Conservation (phyloP, 1,139 yeast genomes). For the Yamadazyma sp. region DNA sequence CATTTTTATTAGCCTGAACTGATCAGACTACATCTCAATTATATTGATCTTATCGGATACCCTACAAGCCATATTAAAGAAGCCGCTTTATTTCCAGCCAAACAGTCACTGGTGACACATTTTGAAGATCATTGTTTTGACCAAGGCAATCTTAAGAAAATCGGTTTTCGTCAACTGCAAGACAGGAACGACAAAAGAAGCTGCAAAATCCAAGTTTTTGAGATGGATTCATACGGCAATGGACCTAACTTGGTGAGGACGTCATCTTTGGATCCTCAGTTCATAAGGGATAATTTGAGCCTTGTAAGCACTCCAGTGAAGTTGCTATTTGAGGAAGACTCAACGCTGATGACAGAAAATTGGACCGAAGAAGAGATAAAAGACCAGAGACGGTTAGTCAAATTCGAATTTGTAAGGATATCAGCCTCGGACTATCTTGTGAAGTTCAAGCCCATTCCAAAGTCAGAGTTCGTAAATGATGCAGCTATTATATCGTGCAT, state of each 20-base stretch:
- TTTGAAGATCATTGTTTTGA: too few species aligned
- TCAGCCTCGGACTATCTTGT: slow-evolving; percentile 24
- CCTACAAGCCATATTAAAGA: too few species aligned
- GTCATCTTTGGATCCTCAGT: slow-evolving; percentile 21
- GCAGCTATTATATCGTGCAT: slow-evolving; percentile 56
- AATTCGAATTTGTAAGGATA: slow-evolving; percentile 28
- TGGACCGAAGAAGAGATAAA: slow-evolving; percentile 36
- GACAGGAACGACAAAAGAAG: not conserved
- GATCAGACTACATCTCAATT: not conserved
- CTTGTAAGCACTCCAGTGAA: slow-evolving; percentile 21
- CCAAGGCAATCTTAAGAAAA: too few species aligned
- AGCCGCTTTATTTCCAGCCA: too few species aligned
- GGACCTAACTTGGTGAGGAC: slow-evolving; percentile 20
- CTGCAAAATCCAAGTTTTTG: not conserved
- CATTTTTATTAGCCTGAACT: not conserved
- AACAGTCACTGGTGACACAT: too few species aligned
- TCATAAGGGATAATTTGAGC: slow-evolving; percentile 17
- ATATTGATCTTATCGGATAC: not conserved
- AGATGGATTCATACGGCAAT: slow-evolving; percentile 7
- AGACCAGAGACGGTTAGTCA: slow-evolving; percentile 35
- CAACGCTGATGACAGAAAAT: slow-evolving; percentile 25
- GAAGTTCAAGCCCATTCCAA: slow-evolving; percentile 24
- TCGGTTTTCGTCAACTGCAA: not conserved
- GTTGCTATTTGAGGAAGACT: slow-evolving; percentile 17
- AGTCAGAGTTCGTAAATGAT: slow-evolving; percentile 22